Percentiles rank a stretch among this genome's conserved stretches.
Conservation (phyloP, 169 alveolate species). For the Cryptosporidium bovis region DNA sequence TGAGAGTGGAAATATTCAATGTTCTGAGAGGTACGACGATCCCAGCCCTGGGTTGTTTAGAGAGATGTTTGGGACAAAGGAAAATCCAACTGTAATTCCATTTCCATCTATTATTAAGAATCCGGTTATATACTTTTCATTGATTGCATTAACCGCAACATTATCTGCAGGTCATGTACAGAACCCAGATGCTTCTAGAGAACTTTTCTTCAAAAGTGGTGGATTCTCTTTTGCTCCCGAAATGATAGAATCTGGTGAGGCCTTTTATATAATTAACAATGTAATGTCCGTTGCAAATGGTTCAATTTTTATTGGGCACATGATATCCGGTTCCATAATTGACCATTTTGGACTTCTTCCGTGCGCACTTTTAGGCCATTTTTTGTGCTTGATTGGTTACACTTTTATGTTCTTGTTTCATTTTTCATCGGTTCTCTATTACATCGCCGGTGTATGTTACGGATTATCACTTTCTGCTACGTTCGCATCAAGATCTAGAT, state of each 20-base stretch:
- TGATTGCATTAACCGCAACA: constrained; percentile 56
- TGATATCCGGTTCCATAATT: constrained; percentile 61
- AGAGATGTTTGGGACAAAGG: constrained; percentile 69
- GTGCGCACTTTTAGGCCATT: constrained; percentile 52
- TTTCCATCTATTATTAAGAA: constrained; percentile 57
- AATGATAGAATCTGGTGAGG: constrained; percentile 56
- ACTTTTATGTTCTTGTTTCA: constrained; percentile 29
- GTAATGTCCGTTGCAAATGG: constrained; percentile 64
- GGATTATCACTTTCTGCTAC: constrained; percentile 39
- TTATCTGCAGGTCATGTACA: constrained; percentile 65
- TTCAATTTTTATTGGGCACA: constrained; percentile 42
- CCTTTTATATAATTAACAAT: constrained; percentile 28
- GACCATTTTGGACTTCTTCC: constrained; percentile 59
- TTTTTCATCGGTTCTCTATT: constrained; percentile 13
- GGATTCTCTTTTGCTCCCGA: constrained; percentile 63
- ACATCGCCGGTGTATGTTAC: constrained; percentile 51
- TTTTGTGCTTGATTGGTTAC: constrained; percentile 25
- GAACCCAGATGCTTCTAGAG: constrained; percentile 70
- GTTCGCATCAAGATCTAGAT: constrained; percentile 74
- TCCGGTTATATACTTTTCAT: constrained; percentile 50
- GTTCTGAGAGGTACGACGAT: neutral
- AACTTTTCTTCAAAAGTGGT: constrained; percentile 56
- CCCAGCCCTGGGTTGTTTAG: constrained; percentile 17
- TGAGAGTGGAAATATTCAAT: constrained; percentile 21
- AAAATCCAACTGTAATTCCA: constrained; percentile 70